Percentiles rank a stretch among this genome's conserved stretches.
Evolutionary conservation across 2,329 filamentous ascomycete genomes (phyloP).

Genomic region (Harringtonia aguacate): DNA sequence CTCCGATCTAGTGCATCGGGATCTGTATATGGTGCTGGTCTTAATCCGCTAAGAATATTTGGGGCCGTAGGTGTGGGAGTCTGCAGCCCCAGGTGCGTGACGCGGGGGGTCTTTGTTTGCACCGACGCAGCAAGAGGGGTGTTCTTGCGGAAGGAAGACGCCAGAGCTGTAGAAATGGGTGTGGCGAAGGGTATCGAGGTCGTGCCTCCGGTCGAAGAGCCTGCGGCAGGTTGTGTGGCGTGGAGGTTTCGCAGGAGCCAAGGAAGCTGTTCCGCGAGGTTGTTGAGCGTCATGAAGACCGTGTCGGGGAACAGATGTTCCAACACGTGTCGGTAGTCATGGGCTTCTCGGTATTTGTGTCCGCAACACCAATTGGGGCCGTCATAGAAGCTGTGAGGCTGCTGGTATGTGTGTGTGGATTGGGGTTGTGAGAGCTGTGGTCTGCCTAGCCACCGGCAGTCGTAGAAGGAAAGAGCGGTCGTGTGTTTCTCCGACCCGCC

Average conservation of each 20-base stretch:
- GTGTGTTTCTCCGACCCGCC: slow-evolving; percentile 11
- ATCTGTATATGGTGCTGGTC: not conserved
- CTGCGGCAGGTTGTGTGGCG: slow-evolving; percentile 14
- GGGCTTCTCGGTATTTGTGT: slow-evolving; percentile 5
- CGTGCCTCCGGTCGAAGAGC: not conserved
- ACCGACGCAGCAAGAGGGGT: not conserved
- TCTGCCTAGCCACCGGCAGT: not conserved
- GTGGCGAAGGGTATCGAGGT: not conserved
- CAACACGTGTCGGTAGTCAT: slow-evolving; percentile 15
- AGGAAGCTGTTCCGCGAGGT: slow-evolving; percentile 44
- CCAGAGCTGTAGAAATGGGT: not conserved
- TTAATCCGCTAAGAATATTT: not conserved
- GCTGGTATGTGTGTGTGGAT: not conserved
- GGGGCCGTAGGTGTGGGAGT: slow-evolving; percentile 5
- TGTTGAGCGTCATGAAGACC: slow-evolving; percentile 53
- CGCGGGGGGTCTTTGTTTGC: not conserved
- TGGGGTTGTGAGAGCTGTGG: not conserved
- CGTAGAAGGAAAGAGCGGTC: slow-evolving; percentile 3
- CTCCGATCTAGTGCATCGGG: not conserved
- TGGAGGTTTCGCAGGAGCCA: slow-evolving; percentile 43
- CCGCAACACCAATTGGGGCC: not conserved
- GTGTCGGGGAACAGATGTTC: slow-evolving; percentile 23
- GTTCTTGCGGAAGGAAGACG: slow-evolving; percentile 5
- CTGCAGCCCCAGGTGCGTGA: not conserved
- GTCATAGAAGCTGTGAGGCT: not conserved